phyloP scores from a whole-genome alignment of 495 filamentous ascomycete species.

The Astrothelium macrocarpum region DNA sequence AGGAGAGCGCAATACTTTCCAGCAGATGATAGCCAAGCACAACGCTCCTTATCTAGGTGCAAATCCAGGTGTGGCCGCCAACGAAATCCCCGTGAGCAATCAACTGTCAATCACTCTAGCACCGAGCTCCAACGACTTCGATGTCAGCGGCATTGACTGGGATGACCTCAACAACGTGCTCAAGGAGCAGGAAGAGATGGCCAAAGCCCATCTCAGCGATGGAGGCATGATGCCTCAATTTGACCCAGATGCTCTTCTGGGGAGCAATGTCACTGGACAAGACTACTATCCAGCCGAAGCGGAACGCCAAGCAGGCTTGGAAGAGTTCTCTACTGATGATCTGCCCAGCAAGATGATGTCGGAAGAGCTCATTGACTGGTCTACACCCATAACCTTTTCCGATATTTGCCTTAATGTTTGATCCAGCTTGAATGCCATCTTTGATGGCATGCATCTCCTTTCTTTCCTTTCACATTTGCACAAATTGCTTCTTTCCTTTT shows the following conservation, averaged over 20 bases:
- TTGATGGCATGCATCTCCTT: conserved; percentile 4
- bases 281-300: not conserved
- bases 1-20: not conserved
- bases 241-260: not conserved
- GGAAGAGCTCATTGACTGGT: not conserved
- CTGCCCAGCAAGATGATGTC: conserved; percentile 17
- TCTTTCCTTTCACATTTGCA: conserved; percentile 6
- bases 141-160: not conserved
- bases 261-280: not conserved
- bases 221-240: not conserved
- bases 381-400: not conserved
- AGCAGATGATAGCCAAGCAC: conserved; percentile 2
- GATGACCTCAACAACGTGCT: not conserved
- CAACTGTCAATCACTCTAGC: not conserved
- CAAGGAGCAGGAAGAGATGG: too few relatives aligned
- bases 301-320: not conserved
- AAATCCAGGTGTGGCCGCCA: conserved; percentile 2
- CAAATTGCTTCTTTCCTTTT: not conserved
- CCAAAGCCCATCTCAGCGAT: not conserved
- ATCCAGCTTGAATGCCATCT: conserved; percentile 5
- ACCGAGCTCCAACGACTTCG: conserved; percentile 1
- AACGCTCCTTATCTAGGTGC: conserved; percentile 2
- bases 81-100: not conserved
- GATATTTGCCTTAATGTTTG: conserved; percentile 4
- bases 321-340: not conserved